Evolutionary conservation across 352 stramenopile genomes (phyloP).

Genomic region (Aphanomyces stellatus): DNA sequence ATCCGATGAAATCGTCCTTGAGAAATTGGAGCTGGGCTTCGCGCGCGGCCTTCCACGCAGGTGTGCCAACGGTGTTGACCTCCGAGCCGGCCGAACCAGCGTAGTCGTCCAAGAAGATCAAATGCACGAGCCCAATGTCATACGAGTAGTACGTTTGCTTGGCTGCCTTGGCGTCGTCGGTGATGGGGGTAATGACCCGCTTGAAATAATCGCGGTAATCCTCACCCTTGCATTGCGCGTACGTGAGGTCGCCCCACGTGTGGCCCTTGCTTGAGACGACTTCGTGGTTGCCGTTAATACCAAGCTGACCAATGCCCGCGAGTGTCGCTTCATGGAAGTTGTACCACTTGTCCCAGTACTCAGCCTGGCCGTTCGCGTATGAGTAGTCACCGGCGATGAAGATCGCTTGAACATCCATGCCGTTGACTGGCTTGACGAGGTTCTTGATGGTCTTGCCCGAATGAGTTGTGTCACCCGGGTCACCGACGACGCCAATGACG

Average conservation of each 20-base stretch:
- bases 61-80: constrained; percentile 30
- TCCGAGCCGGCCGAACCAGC: constrained; percentile 25
- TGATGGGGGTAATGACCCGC: constrained; percentile 39
- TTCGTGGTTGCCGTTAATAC: constrained; percentile 65
- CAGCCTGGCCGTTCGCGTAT: constrained; percentile 56
- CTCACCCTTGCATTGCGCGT: constrained; percentile 32
- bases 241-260: neutral
- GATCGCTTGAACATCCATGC: constrained; percentile 34
- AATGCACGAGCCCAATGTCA: constrained; percentile 51
- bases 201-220: constrained; percentile 43
- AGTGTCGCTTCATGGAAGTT: constrained; percentile 36
- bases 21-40: constrained; percentile 28
- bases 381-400: constrained; percentile 52
- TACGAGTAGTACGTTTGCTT: constrained; percentile 46
- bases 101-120: constrained; percentile 58
- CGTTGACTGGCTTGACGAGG: constrained; percentile 31
- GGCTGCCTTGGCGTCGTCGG: constrained; percentile 30
- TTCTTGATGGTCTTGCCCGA: constrained; percentile 24
- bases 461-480: constrained; percentile 11
- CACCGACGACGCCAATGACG: constrained; percentile 36
- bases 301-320: constrained; percentile 34
- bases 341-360: constrained; percentile 63
- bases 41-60: constrained; percentile 31
- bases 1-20: constrained; percentile 22
- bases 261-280: constrained; percentile 28